These are phyloP conservation scores for Ceratobasidium theobromae DNA, from an alignment of 1,284 basidiomycete genomes.

Conservation along the genomic window DNA sequence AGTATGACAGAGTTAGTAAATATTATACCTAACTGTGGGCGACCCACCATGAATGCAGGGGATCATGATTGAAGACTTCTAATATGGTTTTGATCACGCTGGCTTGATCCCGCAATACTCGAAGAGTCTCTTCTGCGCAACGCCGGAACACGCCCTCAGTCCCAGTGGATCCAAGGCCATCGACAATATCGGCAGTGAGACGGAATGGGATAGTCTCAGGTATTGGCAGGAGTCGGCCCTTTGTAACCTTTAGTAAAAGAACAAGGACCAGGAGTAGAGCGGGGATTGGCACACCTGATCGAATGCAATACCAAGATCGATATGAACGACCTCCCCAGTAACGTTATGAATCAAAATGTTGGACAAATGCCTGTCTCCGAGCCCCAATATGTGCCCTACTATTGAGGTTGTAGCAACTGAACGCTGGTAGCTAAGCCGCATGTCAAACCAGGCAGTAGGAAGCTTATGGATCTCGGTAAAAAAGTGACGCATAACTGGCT, in stretches of 20 bases:
- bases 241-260: not conserved
- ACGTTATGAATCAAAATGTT: constrained; percentile 89
- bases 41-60: constrained; percentile 82
- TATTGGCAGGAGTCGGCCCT: constrained; percentile 81
- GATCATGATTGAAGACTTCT: constrained; percentile 97
- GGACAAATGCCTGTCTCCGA: constrained; percentile 90
- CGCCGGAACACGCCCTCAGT: constrained; percentile 94
- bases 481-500: constrained; percentile 91
- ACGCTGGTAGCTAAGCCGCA: constrained; percentile 85
- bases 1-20: constrained; percentile 7
- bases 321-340: constrained; percentile 89
- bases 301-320: constrained; percentile 96
- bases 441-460: constrained; percentile 92
- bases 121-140: constrained; percentile 91
- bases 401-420: constrained; percentile 94
- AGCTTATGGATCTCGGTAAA: constrained; percentile 88
- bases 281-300: constrained; percentile 68
- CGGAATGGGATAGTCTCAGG: constrained; percentile 95
- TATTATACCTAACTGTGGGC: not conserved
- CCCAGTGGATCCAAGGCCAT: constrained; percentile 89
- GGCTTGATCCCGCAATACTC: constrained; percentile 82
- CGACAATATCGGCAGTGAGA: constrained; percentile 89
- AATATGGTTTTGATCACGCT: constrained; percentile 91
- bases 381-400: constrained; percentile 88
- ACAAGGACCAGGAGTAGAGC: not conserved